Percentiles rank a stretch among this genome's conserved stretches.
Conservation (phyloP, 495 filamentous ascomycete genomes). For the Penicillium silybi region DNA sequence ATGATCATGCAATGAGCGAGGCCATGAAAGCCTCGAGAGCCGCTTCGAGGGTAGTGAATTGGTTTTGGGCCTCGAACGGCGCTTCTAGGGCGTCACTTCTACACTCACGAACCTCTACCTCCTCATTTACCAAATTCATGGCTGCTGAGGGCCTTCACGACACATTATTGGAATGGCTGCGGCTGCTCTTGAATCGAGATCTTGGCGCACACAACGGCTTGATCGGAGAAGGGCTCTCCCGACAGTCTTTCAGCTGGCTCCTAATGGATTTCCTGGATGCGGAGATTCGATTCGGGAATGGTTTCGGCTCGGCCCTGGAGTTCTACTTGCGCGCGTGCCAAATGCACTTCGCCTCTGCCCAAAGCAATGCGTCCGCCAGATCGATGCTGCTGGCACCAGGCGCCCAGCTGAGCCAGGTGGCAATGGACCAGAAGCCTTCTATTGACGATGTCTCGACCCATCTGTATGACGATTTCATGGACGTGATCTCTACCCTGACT, state of each 20-base stretch:
- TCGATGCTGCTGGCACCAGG: slow-evolving; percentile 23
- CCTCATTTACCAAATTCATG: slow-evolving; percentile 35
- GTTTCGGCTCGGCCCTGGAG: slow-evolving; percentile 27
- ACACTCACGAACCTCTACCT: slow-evolving; percentile 13
- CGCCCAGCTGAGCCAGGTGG: slow-evolving; percentile 21
- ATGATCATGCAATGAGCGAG: slow-evolving; percentile 11
- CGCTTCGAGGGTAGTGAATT: slow-evolving; percentile 32
- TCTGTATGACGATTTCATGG: slow-evolving; percentile 30
- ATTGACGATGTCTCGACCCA: slow-evolving; percentile 17
- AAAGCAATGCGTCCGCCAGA: slow-evolving; percentile 7
- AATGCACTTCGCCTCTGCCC: slow-evolving; percentile 10
- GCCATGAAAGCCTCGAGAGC: slow-evolving; percentile 34
- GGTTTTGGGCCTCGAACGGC: slow-evolving; percentile 41
- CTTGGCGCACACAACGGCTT: slow-evolving; percentile 25
- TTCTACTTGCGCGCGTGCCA: slow-evolving; percentile 28
- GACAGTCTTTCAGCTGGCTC: slow-evolving; percentile 22
- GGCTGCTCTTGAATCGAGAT: slow-evolving; percentile 27
- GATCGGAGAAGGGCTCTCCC: slow-evolving; percentile 19
- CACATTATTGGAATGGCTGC: slow-evolving; percentile 32
- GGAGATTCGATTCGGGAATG: slow-evolving; percentile 33
- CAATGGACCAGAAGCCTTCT: slow-evolving; percentile 16
- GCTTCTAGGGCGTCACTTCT: slow-evolving; percentile 25
- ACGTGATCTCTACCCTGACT: slow-evolving; percentile 21
- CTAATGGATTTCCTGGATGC: slow-evolving; percentile 30
- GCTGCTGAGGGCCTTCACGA: slow-evolving; percentile 35